Base-by-base conservation (phyloP, 2,329 filamentous ascomycete species). In the Diplodia mutila region DNA sequence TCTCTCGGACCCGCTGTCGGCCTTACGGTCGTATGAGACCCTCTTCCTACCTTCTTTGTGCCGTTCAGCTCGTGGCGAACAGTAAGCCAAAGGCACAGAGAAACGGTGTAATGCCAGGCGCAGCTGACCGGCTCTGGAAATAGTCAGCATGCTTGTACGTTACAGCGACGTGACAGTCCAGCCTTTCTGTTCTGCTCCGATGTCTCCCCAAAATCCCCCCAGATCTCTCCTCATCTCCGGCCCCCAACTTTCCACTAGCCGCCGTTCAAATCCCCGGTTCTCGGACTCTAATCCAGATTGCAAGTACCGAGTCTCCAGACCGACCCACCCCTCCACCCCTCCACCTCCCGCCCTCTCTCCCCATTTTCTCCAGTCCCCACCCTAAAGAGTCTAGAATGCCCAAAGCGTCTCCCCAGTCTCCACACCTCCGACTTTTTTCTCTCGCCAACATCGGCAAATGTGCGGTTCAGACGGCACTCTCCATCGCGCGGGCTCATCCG, bases 1-100 rank as follows among this genome's bases (percentile, higher is more conserved):
- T n/a, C 1, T 16, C 23, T 61, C 57, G 39, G 55, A 16, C n/a
- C n/a, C n/a, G n/a, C n/a, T n/a, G n/a, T n/a, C n/a, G n/a, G n/a
- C n/a, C 57, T 61, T 61, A 61, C 57, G 59, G 42, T 63, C 59
- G 59, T 63, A 63, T 48, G 37, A 6, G 54, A 21, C n/a, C 34
- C 21, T n/a, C n/a, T n/a, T n/a, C n/a, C n/a, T n/a, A n/a, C n/a
- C n/a, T 37, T 48, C 57, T 61, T 61, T 49, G 57, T 48, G 23
- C 18, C 11, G 18, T 11, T 32, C 39, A 49, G 39, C 39, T 51
- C 27, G n/a, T 63, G 59, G 42, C 29, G 34, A 63, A 25, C 7
- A 21, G 25, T 12, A 37, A 21, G 53, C 29, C 51, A 25, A 37
- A 63, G 42, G 42, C 29, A 51, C 27, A 63, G 16, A 9, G 32